Percentiles rank a stretch among this genome's conserved stretches.
Evolutionary conservation across 75 land plant species (phyloP).

Genomic region (Selaginella moellendorffii): DNA sequence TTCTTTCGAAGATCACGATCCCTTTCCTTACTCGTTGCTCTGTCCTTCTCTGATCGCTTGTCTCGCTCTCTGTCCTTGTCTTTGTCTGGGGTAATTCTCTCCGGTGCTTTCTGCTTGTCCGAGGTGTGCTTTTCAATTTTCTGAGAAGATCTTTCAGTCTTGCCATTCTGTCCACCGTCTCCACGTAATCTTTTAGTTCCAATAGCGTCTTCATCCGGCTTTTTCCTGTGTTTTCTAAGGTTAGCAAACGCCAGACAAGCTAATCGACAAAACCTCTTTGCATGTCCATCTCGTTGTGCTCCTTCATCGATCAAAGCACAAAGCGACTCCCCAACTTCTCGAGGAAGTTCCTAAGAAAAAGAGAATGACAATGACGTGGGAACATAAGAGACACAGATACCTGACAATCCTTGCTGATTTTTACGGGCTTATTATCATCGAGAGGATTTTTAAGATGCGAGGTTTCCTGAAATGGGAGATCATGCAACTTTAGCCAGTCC

Average conservation of each 20-base stretch:
- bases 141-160: slow-evolving; percentile 12
- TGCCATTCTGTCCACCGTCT: background rate
- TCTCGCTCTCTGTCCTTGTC: slow-evolving; percentile 15
- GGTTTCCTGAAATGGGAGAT: slow-evolving; percentile 71
- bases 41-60: no score
- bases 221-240: background rate
- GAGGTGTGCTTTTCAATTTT: slow-evolving; percentile 10
- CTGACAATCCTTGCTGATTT: slow-evolving; percentile 87
- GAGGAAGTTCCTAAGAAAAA: slow-evolving; percentile 48
- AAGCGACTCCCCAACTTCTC: slow-evolving; percentile 67
- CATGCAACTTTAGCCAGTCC: slow-evolving; percentile 54
- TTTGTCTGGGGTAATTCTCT: background rate
- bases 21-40: no score
- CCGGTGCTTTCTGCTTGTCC: slow-evolving; percentile 11
- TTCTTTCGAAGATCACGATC: slow-evolving; percentile 15
- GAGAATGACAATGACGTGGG: slow-evolving; percentile 6
- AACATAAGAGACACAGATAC: slow-evolving; percentile 14
- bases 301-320: slow-evolving; percentile 66
- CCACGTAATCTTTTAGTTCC: background rate
- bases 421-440: slow-evolving; percentile 76
- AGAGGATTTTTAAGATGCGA: slow-evolving; percentile 72
- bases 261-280: slow-evolving; percentile 33
- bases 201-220: background rate
- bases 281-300: slow-evolving; percentile 22
- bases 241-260: slow-evolving; percentile 11